Evolutionary conservation across 108 stramenopile genomes (phyloP), one percentile per base, ranked within the genome.

Genomic region (Schizochytrium sp.): DNA sequence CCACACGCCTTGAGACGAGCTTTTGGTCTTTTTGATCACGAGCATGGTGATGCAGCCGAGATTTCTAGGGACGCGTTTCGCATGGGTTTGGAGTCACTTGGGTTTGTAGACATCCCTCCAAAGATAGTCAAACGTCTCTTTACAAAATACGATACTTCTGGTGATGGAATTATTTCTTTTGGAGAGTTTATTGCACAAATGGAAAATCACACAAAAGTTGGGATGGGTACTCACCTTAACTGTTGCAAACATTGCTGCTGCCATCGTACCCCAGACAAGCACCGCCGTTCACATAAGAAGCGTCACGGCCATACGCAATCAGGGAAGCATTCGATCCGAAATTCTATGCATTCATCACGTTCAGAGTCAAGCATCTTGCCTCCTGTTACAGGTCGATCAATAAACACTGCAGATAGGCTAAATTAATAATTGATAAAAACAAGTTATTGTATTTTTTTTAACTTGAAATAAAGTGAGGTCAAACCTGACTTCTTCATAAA

Each of bases 21-120:
- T 5, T 83, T 83, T 83, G 47, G 76, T 28, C 76, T 83, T 10
- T 83, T 83, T 83, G 76, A 83, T 28, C 47, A 83, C 50, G 47
- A 49, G 5, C 76, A 83, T 40, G 76, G 76, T 5, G 76, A 83
- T 28, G 53, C 47, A 5, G 76, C 76, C 3, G 76, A 83, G 47
- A 83, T 83, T 55, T 55, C 76, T 19, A 47, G 47, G 8, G 76
- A 83, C 10, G 50, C 10, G n/a, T 83, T 83, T 83, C 47, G 53
- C 15, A 7, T 5, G 8, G 76, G 76, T 42, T n/a, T 83, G 2
- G 76, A 83, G 53, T 7, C 19, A n/a, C 76, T 83, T 10, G 76
- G 76, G 17, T 55, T 83, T 10, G 76, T 83, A 10, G 76, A 55
- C 50, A 83, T 83, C 3, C 76, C 76, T 0, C 5, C 10, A 2